A percentile compares a stretch with the other conserved stretches of the same genome.
phyloP scores from a whole-genome alignment of 2,329 filamentous ascomycete species.

The Penicillium sp. region DNA sequence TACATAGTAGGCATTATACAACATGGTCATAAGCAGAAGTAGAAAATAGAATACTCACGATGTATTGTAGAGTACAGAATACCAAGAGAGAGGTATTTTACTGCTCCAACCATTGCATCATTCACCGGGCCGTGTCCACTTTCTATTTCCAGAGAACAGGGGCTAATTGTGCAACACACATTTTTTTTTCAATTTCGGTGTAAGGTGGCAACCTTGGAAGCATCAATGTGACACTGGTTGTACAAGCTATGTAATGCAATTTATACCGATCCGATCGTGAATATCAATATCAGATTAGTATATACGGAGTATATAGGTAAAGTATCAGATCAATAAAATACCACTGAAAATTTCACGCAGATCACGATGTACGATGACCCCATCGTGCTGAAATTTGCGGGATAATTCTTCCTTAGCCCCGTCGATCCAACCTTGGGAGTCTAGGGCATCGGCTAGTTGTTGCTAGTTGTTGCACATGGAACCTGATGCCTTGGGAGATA shows the following conservation, averaged over 20 bases:
- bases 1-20: not conserved
- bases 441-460: slow-evolving; percentile 15
- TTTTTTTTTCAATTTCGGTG: not conserved
- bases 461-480: slow-evolving; percentile 3
- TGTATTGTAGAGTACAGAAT: not conserved
- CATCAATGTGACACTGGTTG: too few relatives aligned
- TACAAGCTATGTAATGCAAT: not conserved
- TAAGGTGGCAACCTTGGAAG: not conserved
- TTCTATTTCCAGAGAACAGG: slow-evolving; percentile 4
- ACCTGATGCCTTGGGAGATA: slow-evolving; percentile 11
- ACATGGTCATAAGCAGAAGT: too few relatives aligned
- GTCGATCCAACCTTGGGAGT: slow-evolving; percentile 13
- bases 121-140: slow-evolving; percentile 8
- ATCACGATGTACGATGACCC: slow-evolving; percentile 22
- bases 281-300: not conserved
- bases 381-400: slow-evolving; percentile 15
- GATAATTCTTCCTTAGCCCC: slow-evolving; percentile 16
- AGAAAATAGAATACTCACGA: not conserved
- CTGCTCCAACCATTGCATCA: slow-evolving; percentile 8
- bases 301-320: too few relatives aligned
- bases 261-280: not conserved
- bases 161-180: not conserved
- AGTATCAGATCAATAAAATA: not conserved
- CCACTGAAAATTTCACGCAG: slow-evolving; percentile 6
- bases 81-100: not conserved